Conservation (phyloP, 2,329 filamentous ascomycete species). For the Aspergillus floridensis region DNA sequence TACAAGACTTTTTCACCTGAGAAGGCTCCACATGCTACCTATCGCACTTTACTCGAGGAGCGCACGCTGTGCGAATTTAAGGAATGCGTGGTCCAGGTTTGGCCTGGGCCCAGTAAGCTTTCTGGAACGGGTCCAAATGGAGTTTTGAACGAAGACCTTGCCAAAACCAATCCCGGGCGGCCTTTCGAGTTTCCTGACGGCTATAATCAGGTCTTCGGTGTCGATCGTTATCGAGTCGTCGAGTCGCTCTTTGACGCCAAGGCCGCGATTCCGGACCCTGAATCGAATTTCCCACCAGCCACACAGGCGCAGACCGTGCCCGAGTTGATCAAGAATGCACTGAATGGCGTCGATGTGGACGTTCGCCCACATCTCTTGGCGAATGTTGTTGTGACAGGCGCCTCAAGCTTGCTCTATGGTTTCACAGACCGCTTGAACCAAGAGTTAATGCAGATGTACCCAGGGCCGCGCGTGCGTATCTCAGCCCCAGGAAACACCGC, state of each 20-base stretch:
- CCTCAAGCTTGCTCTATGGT: constrained; percentile 80
- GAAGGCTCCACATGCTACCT: constrained; percentile 63
- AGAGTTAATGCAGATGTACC: constrained; percentile 78
- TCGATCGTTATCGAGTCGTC: constrained; percentile 78
- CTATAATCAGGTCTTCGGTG: constrained; percentile 90
- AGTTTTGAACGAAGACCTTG: constrained; percentile 69
- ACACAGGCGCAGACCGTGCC: constrained; percentile 78
- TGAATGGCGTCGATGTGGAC: constrained; percentile 83
- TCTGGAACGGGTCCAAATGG: constrained; percentile 51
- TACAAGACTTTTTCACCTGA: constrained; percentile 66
- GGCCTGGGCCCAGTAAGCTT: constrained; percentile 75
- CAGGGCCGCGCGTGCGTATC: constrained; percentile 81
- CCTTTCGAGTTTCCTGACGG: constrained; percentile 98
- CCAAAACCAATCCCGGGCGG: constrained; percentile 69
- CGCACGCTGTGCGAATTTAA: constrained; percentile 94
- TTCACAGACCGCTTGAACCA: constrained; percentile 87
- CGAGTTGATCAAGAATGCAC: constrained; percentile 72
- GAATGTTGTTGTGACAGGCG: constrained; percentile 92
- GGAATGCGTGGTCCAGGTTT: constrained; percentile 92
- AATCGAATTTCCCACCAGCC: constrained; percentile 49
- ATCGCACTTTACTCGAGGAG: constrained; percentile 83
- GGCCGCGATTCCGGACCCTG: constrained; percentile 60
- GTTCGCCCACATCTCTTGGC: constrained; percentile 76
- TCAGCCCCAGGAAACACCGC: constrained; percentile 81
- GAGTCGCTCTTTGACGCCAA: constrained; percentile 91